Conservation (phyloP, 768 basidiomycete species). For the Psilocybe subaeruginosa region DNA sequence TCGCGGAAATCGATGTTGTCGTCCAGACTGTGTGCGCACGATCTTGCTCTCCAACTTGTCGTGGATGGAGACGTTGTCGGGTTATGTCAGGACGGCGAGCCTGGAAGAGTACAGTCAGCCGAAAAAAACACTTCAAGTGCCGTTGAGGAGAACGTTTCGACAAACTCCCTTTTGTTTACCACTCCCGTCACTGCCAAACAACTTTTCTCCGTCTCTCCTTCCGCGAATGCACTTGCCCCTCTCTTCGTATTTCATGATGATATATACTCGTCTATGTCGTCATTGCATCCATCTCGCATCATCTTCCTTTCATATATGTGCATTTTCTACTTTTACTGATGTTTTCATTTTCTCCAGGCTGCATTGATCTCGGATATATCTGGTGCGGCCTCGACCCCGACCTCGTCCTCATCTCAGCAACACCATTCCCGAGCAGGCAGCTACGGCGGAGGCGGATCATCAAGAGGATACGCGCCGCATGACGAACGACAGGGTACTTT, state of each 20-base stretch:
- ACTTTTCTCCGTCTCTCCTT: no score
- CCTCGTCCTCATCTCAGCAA: conserved; percentile 19
- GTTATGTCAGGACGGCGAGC: background rate
- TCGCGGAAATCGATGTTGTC: background rate
- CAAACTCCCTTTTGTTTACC: background rate
- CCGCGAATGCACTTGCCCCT: no score
- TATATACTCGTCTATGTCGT: no score
- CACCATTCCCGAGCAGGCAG: background rate
- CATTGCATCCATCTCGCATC: no score
- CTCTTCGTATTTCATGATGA: no score
- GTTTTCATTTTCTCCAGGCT: no score
- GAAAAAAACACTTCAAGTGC: background rate
- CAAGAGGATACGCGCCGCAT: no score
- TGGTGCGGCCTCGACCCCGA: conserved; percentile 18
- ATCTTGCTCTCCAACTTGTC: background rate
- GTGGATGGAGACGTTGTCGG: background rate
- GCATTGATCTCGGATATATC: conserved; percentile 18
- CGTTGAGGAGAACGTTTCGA: background rate
- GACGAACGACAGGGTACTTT: no score
- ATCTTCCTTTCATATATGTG: no score
- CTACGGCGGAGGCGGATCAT: conserved; percentile 1
- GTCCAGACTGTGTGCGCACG: background rate
- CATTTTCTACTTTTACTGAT: no score
- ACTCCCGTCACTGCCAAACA: background rate
- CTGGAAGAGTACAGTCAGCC: background rate